phyloP scores from a whole-genome alignment of 495 filamentous ascomycete genomes.

The Lasiosphaeriaceae sp. region DNA sequence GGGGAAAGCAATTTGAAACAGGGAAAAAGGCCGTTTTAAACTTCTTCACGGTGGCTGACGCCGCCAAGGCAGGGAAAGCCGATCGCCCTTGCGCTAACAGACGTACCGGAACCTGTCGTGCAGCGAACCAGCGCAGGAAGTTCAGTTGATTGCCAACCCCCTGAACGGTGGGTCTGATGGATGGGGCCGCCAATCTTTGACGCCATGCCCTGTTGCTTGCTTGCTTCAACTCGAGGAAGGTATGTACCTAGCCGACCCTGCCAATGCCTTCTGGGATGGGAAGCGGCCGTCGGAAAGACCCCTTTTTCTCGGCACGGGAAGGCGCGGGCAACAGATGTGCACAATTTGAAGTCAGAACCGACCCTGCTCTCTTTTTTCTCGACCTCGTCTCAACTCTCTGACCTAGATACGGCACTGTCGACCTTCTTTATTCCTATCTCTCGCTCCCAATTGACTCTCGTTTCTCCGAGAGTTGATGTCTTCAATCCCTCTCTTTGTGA shows the following conservation, averaged over 20 bases:
- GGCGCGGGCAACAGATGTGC: no score
- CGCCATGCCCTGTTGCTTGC: no score
- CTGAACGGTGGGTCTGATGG: no score
- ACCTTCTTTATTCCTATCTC: not conserved
- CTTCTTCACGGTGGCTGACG: constrained; percentile 5
- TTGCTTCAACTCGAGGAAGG: no score
- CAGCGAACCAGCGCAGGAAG: not conserved
- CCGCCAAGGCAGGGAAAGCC: not conserved
- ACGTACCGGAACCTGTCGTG: not conserved
- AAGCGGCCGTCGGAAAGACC: no score
- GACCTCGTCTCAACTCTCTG: not conserved
- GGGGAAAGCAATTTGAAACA: constrained; percentile 3
- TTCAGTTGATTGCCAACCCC: not conserved
- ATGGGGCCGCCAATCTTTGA: no score
- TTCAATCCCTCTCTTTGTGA: not conserved
- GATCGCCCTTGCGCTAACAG: constrained; percentile 1
- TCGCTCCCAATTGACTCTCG: not conserved
- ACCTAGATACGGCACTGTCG: not conserved
- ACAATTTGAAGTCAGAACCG: not conserved
- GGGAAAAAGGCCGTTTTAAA: constrained; percentile 1
- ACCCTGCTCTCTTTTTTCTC: not conserved
- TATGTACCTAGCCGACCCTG: no score
- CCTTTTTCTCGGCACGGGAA: no score
- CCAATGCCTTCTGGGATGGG: no score
- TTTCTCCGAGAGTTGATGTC: not conserved